A percentile compares a stretch with the other conserved stretches of the same genome.
These are phyloP conservation scores for Malus fusca DNA, from an alignment of 306 rosid species.

Conservation along the genomic window DNA sequence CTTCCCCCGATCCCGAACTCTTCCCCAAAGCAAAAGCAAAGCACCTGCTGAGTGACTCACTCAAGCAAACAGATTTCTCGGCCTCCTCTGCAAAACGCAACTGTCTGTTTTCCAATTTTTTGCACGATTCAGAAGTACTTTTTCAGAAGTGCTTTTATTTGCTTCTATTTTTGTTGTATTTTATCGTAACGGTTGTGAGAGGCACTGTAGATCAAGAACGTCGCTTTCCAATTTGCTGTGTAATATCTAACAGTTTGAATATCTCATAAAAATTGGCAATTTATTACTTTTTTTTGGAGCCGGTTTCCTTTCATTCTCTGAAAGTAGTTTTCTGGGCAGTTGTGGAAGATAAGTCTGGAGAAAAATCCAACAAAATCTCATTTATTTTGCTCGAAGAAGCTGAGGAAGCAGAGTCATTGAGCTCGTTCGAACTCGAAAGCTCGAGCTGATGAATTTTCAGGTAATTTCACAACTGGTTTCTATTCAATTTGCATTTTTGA, in stretches of 20 bases:
- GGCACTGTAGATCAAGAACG: constrained; percentile 16
- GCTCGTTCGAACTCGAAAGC: not conserved
- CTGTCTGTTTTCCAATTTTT: not conserved
- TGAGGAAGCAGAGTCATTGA: not conserved
- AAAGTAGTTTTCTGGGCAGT: constrained; percentile 3
- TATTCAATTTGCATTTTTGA: constrained; percentile 4
- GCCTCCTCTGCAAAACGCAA: not conserved
- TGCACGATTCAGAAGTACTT: not conserved
- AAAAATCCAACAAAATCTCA: not conserved
- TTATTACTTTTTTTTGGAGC: not conserved
- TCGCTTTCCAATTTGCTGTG: constrained; percentile 14
- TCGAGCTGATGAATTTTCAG: constrained; percentile 32
- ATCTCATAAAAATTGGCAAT: not conserved
- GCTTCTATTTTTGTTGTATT: not conserved
- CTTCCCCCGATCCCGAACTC: constrained; percentile 3
- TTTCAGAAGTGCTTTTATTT: not conserved
- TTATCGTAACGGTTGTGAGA: constrained; percentile 15
- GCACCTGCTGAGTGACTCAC: not conserved
- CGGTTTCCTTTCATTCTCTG: not conserved
- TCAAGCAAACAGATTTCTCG: not conserved
- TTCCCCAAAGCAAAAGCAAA: constrained; percentile 3
- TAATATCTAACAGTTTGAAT: constrained; percentile 5
- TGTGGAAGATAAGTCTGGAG: constrained; percentile 22
- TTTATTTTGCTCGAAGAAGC: constrained; percentile 3
- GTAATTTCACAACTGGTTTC: constrained; percentile 26